Base-by-base conservation (phyloP, 331 rosid genomes). In the Quercus tomentella region DNA sequence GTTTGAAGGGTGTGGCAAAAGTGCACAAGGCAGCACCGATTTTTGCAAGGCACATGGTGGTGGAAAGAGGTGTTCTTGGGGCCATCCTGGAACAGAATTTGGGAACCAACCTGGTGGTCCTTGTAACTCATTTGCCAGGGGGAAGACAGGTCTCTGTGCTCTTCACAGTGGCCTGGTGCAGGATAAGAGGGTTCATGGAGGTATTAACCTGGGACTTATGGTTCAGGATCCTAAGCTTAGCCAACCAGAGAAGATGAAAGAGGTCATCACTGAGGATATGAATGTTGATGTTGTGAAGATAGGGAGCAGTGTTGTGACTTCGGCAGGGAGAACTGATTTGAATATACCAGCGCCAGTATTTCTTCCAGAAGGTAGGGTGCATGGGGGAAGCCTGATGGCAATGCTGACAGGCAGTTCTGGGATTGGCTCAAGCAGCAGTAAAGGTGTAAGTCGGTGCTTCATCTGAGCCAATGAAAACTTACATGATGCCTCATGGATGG, bases 11-110 rank as follows among this genome's bases (percentile, higher is more conserved):
- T 94, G 98, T 80, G 98, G 94, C 57, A 94, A 94, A 83, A 94
- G 98, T 82, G 98, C 98, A 45, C 98, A 94, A 85, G 98, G 98
- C 10, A 92, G 98, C 86, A 94, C 98, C 2, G 96, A 94, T 86
- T 94, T 87, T 75, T 94, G 98, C 87, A 94, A 94, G 87, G 98
- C 98, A 11, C 98, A 94, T 86, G 98, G 98, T n/a, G 98, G 98
- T 76, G 98, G 98, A 82, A 94, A 94, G 81, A 89, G 93, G 80
- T 94, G 98, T 87, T 92, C 93, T 54, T 94, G 98, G 98, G 98
- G 96, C 69, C 96, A 90, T 86, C 89, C 90, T 5, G 97, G 90
- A 65, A 91, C 98, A 74, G 90, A 87, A 72, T 89, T 79, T 58
- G 87, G 89, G 16, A 79, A 22, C 72, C 86, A 86, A 78, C 83